Evolutionary conservation across 2,329 filamentous ascomycete species (phyloP), one percentile per base, ranked within the genome.

Genomic region (Trichoderma pleuroti): DNA sequence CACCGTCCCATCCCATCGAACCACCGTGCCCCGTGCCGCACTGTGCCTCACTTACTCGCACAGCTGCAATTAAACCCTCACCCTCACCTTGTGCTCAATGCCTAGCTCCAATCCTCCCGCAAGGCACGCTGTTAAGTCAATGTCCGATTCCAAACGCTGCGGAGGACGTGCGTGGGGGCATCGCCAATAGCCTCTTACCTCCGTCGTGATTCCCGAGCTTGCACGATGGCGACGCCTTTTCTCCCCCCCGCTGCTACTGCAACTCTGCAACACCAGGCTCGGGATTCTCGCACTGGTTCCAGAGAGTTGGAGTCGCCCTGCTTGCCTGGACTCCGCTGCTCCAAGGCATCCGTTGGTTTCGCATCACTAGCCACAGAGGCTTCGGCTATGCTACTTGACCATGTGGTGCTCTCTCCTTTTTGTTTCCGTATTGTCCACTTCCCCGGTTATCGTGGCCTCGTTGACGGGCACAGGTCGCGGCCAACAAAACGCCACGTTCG

Each of bases 1-100:
- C 39, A 52, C 46, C 39, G 12, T 46, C 9, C 42, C 8, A 36
- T 24, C 21, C 11, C 46, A 21, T 52, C 46, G 46, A 52, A 52
- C 46, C 46, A 52, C 46, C 46, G 21, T 10, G 21, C 46, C 21
- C 46, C n/a, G 8, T 32, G 9, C 18, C 8, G 18, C 56, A 59
- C 56, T 34, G 56, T 59, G 18, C 56, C 18, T 34, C 30, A 21
- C 11, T 59, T 32, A 59, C 56, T 49, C 62, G 62, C 39, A 49
- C 60, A 52, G 36, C 28, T 59, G 52, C 26, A 60, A 59, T 34
- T 52, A 61, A 68, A 39, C 66, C 56, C 64, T 68, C 61, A 64
- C 61, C 46, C 10, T 66, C 61, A 64, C 61, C 46, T 26, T 66
- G 56, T 66, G 56, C 56, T 59, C 56, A 34, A 14, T 59, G 34